Evolutionary conservation across 192 early-diverging fungal genomes (phyloP), one percentile per base, ranked within the genome.

Genomic region (Geranomyces variabilis): DNA sequence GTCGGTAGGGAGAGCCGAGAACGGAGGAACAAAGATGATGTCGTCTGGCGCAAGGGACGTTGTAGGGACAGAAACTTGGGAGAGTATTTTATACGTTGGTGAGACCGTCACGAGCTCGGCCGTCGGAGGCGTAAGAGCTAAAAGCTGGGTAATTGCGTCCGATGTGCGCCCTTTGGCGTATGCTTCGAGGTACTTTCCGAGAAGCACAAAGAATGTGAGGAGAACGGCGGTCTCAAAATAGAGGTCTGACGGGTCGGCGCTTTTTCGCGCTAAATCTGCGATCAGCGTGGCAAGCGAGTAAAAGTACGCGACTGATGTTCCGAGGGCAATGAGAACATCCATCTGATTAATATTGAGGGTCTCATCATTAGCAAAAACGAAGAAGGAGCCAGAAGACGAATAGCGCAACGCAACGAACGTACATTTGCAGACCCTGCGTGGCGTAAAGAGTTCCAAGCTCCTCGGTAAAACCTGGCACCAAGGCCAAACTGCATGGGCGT

Each of bases 161-260:
- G 89, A 86, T 0, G 93, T 93, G 47, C 79, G 76, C 28, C 91
- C 92, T 63, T 92, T 94, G 5, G 91, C 92, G 73, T 87, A 86
- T 14, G 81, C 81, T 68, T 93, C 91, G 44, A 94, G 71, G 82
- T 89, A 94, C 72, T 91, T 92, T 46, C 93, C 93, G 22, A 93
- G 75, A 48, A 90, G 80, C 67, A 94, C 90, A 78, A 94, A 93
- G 0, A 90, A 90, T 46, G 93, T 87, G 63, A 94, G 70, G 43
- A 92, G 85, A 15, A 92, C 84, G 17, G 82, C 74, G 0, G 92
- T 93, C 71, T 94, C 93, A 74, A 94, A 94, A 69, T 90, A 93
- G 0, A 30, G 9, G 4, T 57, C 63, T 12, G 62, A 63, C 7
- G 70, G 2, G 8, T 28, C 69, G 0, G 26, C 5, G 2, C 61